Percentiles rank a stretch among this genome's conserved stretches.
Evolutionary conservation across 2,329 filamentous ascomycete genomes (phyloP).

Genomic region (Furcasterigmium furcatum): DNA sequence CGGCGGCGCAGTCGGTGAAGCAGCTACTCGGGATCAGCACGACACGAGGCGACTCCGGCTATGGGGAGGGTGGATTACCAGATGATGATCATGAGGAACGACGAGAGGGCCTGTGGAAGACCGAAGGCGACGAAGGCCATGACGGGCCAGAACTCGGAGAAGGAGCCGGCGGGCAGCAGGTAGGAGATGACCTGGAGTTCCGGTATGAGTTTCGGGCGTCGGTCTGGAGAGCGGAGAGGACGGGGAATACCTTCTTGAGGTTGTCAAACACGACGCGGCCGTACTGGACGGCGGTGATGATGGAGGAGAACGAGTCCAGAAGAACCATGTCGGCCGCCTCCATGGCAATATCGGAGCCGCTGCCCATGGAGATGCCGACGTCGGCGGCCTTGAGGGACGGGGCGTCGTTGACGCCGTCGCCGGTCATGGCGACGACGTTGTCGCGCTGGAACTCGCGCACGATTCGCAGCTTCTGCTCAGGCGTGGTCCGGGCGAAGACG

Average conservation of each 20-base stretch:
- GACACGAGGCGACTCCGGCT: no score
- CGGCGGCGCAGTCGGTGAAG: conserved; percentile 74
- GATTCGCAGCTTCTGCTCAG: conserved; percentile 76
- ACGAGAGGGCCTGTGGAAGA: conserved; percentile 68
- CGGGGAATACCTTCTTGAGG: conserved; percentile 72
- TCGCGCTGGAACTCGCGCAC: conserved; percentile 69
- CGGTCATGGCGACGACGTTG: conserved; percentile 77
- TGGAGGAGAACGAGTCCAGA: conserved; percentile 68
- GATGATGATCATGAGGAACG: conserved; percentile 70
- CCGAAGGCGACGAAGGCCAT: conserved; percentile 71
- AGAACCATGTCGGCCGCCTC: conserved; percentile 80
- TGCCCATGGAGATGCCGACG: conserved; percentile 78
- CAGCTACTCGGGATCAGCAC: no score
- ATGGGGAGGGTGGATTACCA: no score
- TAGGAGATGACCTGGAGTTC: no score
- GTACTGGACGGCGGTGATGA: conserved; percentile 69
- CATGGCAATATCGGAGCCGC: conserved; percentile 79
- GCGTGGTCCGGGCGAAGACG: conserved; percentile 73
- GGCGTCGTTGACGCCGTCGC: conserved; percentile 84
- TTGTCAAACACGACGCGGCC: conserved; percentile 79
- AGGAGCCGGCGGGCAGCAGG: conserved; percentile 69
- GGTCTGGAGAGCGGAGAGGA: no score
- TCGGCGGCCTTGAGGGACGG: conserved; percentile 80
- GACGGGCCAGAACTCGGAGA: conserved; percentile 74
- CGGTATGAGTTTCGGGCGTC: no score